These are phyloP conservation scores for Coemansia sp. DNA, from an alignment of 371 early-diverging fungal genomes.

Conservation along the genomic window DNA sequence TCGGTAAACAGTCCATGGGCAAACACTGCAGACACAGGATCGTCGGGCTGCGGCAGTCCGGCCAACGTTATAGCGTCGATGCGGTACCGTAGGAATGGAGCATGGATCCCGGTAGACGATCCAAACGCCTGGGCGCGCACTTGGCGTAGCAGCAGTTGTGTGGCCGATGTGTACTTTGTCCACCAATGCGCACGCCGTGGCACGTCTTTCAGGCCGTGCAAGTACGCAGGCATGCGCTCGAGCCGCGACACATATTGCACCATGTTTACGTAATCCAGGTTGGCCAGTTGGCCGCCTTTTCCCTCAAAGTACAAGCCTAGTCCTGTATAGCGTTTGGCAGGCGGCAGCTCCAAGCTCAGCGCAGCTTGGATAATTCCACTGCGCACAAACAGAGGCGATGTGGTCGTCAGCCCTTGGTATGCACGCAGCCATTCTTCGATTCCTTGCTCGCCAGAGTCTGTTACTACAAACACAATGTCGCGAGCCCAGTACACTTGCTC, in stretches of 20 bases:
- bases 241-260: slow-evolving; percentile 59
- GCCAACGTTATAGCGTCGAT: slow-evolving; percentile 82
- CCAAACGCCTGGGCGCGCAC: slow-evolving; percentile 49
- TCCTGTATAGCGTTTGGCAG: slow-evolving; percentile 64
- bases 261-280: slow-evolving; percentile 86
- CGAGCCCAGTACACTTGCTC: slow-evolving; percentile 86
- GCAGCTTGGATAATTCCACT: slow-evolving; percentile 90
- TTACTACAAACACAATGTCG: slow-evolving; percentile 84
- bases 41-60: slow-evolving; percentile 45
- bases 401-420: slow-evolving; percentile 72
- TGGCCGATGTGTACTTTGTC: slow-evolving; percentile 31
- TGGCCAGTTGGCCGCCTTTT: slow-evolving; percentile 89
- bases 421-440: slow-evolving; percentile 88
- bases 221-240: slow-evolving; percentile 55
- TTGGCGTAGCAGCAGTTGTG: slow-evolving; percentile 42
- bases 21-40: slow-evolving; percentile 5
- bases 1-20: background rate
- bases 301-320: slow-evolving; percentile 86
- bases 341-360: slow-evolving; percentile 82
- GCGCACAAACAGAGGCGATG: slow-evolving; percentile 49
- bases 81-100: slow-evolving; percentile 64
- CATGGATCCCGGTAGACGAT: slow-evolving; percentile 49
- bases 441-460: slow-evolving; percentile 73
- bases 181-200: slow-evolving; percentile 4
- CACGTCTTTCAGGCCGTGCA: slow-evolving; percentile 35